These are phyloP conservation scores for Heracleum sosnowskyi DNA, from an alignment of 129 eudicot species.

Conservation along the genomic window DNA sequence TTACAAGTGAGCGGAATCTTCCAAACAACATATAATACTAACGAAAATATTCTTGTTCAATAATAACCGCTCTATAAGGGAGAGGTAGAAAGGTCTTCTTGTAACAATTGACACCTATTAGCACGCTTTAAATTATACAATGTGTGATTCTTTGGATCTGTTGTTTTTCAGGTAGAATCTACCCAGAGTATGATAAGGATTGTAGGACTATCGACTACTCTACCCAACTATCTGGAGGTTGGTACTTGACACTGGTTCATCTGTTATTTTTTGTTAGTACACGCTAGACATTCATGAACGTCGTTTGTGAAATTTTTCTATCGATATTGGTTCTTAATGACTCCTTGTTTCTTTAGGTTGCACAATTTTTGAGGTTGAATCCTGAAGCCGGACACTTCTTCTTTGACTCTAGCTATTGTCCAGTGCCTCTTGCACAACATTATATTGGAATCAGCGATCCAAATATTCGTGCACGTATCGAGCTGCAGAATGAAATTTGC, in stretches of 20 bases:
- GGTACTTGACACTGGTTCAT: slow-evolving; percentile 14
- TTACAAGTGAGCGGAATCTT: slow-evolving; percentile 89
- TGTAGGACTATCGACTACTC: slow-evolving; percentile 95
- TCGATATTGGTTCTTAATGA: slow-evolving; percentile 5
- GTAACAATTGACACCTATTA: not conserved
- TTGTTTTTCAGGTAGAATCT: slow-evolving; percentile 80
- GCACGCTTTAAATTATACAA: too few species aligned
- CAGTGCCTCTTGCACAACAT: slow-evolving; percentile 96
- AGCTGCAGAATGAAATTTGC: slow-evolving; percentile 76
- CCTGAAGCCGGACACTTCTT: slow-evolving; percentile 84
- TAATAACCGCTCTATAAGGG: not conserved
- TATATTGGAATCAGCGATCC: slow-evolving; percentile 85
- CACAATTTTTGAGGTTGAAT: slow-evolving; percentile 94
- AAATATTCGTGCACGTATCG: slow-evolving; percentile 67
- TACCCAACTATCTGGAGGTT: slow-evolving; percentile 97
- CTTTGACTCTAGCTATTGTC: slow-evolving; percentile 97
- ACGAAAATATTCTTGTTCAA: slow-evolving; percentile 88
- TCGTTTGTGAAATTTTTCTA: not conserved
- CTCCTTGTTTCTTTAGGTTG: slow-evolving; percentile 49
- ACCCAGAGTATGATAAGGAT: slow-evolving; percentile 96
- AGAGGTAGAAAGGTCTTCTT: not conserved
- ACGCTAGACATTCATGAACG: not conserved
- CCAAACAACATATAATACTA: slow-evolving; percentile 71
- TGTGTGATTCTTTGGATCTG: not conserved
- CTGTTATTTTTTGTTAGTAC: not conserved